Conservation (phyloP, 1,139 yeast species). For the Yamadazyma blattariae region DNA sequence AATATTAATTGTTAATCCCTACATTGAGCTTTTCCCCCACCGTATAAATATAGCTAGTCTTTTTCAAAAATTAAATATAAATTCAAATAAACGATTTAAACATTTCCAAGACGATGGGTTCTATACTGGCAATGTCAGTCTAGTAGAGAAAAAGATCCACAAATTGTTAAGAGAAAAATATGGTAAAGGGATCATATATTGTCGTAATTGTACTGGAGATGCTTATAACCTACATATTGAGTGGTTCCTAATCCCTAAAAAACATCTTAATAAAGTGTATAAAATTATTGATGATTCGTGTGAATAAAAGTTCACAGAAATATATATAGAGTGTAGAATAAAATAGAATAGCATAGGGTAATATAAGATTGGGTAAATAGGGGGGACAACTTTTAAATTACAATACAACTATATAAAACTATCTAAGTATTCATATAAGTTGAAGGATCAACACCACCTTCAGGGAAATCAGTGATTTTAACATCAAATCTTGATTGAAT, state of each 20-base stretch:
- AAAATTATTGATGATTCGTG: slow-evolving; percentile 31
- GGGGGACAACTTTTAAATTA: background rate
- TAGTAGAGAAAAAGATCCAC: slow-evolving; percentile 46
- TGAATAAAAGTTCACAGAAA: background rate
- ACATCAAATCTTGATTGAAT: slow-evolving; percentile 98
- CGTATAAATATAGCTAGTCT: no score
- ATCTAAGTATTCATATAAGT: slow-evolving; percentile 91
- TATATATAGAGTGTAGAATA: no score
- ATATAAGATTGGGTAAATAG: background rate
- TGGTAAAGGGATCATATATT: slow-evolving; percentile 44
- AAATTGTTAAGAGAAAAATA: slow-evolving; percentile 25
- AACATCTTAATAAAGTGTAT: slow-evolving; percentile 36
- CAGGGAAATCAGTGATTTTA: slow-evolving; percentile 92
- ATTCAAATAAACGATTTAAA: no score
- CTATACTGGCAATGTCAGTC: slow-evolving; percentile 19
- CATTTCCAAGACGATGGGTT: slow-evolving; percentile 37
- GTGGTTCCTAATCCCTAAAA: slow-evolving; percentile 57
- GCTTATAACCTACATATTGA: slow-evolving; percentile 47
- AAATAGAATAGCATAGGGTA: background rate
- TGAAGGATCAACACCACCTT: slow-evolving; percentile 96
- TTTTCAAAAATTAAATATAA: no score
- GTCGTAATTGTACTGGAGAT: slow-evolving; percentile 32
- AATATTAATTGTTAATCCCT: slow-evolving; percentile 13
- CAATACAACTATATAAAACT: background rate
- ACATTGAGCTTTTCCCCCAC: no score